Evolutionary conservation across 2,329 filamentous ascomycete genomes (phyloP), one percentile per base, ranked within the genome.

Genomic region (Aureobasidium pullulans): DNA sequence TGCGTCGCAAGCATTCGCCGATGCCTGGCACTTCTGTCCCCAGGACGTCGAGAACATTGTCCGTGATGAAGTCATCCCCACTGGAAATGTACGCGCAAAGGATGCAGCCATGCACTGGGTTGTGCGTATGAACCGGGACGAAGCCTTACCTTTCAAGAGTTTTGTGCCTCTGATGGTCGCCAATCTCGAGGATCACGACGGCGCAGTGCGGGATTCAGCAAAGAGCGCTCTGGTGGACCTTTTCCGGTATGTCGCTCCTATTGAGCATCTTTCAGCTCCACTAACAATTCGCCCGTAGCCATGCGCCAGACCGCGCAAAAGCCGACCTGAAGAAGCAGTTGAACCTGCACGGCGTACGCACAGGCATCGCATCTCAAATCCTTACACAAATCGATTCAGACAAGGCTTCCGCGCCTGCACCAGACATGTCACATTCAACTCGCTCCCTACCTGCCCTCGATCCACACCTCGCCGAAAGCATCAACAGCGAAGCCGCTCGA

Each of bases 251-350:
- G 67, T 48, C 32, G 50, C 48, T 4, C 37, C 50, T 7, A 16
- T 29, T 23, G 32, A 16, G 40, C 42, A 28, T 34, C 9, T 36
- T 2, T 34, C 31, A 10, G 6, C 39, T 28, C 19, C n/a, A 11
- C 59, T 61, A 34, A 61, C 53, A 39, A 19, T 29, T 13, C 15
- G n/a, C 39, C 44, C 53, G 43, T 57, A 90, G 88, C 64, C 85
- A 84, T 67, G 91, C 90, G 0, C 88, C 91, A 15, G 87, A 88
- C 64, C 80, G 85, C 60, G 93, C 92, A 52, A 96, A 96, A 72
- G 88, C 88, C 1, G 92, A 96, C 68, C 77, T 97, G 36, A 94
- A 94, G 76, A 88, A 84, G 69, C 90, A 96, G 73, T 79, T 97
- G 61, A 87, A 88, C 70, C 85, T 84, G 67, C 88, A 89, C 72